Base-by-base conservation (phyloP, 805 yeast species). In the Candida maris region DNA sequence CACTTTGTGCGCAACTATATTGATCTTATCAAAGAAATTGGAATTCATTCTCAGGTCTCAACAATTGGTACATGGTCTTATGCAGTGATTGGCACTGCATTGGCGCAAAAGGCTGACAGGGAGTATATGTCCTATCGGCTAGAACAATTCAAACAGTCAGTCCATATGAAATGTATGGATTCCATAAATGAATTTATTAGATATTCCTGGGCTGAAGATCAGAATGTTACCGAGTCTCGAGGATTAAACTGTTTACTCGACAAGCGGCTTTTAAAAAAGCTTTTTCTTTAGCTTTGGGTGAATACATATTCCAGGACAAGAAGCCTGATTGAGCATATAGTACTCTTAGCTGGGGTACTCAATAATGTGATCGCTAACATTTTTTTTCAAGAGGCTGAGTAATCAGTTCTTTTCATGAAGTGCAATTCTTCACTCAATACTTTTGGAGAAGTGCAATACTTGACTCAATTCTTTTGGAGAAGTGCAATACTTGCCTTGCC, bases 41-140 rank as follows among this genome's bases (percentile, higher is more conserved):
- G 39, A 17, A 37, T 37, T n/a, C 41, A 39, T 16, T 38, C 38
- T 21, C 41, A 30, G 26, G 19, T 28, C 12, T 30, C 41, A 3
- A 27, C 33, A 4, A 34, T 44, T 13, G 20, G 32, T 7, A 38
- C 48, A n/a, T 45, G 52, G 52, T 41, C 49, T 3, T n/a, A 43
- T 6, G 31, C 42, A 4, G 33, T 48, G 8, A 35, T 38, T 6
- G 52, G 49, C 4, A 37, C 45, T 3, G 44, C 41, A 4, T 28
- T 45, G 4, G 22, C 22, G 5, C 18, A 35, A 22, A 27, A 27
- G 4, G 32, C 24, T 2, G 34, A 45, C 4, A 27, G 36, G 18
- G 43, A 35, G n/a, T 48, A 37, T 24, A 27, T 45, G 3, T 29
- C 29, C 13, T 29, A 38, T 35, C 23, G 49, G 16, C 23, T 38